Conservation (phyloP, 75 land plant species). For the Chamaecyparis obtusa region DNA sequence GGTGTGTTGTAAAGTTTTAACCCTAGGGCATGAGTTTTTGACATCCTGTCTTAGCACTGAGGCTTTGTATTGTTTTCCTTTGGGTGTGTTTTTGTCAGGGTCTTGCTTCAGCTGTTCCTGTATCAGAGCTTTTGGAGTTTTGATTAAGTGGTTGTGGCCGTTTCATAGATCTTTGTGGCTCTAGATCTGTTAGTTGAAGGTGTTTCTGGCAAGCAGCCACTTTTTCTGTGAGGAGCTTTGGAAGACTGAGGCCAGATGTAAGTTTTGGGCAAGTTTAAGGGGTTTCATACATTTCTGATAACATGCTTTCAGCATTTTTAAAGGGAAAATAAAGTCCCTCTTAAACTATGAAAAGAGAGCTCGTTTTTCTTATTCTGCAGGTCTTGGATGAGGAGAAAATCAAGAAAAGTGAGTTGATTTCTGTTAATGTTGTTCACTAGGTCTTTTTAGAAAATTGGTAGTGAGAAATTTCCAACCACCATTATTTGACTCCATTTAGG, state of each 20-base stretch:
- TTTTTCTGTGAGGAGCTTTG: neutral
- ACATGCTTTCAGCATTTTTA: no score
- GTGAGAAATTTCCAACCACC: no score
- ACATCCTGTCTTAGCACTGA: neutral
- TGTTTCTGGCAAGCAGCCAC: neutral
- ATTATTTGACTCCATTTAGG: no score
- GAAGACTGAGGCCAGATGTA: neutral
- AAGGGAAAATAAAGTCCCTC: neutral
- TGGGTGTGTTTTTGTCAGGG: neutral
- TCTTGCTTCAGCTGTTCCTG: neutral
- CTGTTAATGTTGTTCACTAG: neutral
- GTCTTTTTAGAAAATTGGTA: no score
- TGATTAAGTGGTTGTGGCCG: neutral
- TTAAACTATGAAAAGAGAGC: conserved; percentile 28
- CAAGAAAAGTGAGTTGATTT: conserved; percentile 43
- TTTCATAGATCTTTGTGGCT: neutral
- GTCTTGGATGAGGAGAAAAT: conserved; percentile 49
- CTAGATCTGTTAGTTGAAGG: conserved; percentile 1
- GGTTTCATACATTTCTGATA: no score
- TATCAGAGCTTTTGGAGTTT: neutral
- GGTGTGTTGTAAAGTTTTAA: neutral
- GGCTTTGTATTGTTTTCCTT: neutral
- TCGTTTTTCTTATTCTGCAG: conserved; percentile 45
- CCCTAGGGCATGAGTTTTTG: no score
- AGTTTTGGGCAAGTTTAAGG: neutral